Base-by-base conservation (phyloP, 139 green algal genomes). In the Parachlorella kessleri region DNA sequence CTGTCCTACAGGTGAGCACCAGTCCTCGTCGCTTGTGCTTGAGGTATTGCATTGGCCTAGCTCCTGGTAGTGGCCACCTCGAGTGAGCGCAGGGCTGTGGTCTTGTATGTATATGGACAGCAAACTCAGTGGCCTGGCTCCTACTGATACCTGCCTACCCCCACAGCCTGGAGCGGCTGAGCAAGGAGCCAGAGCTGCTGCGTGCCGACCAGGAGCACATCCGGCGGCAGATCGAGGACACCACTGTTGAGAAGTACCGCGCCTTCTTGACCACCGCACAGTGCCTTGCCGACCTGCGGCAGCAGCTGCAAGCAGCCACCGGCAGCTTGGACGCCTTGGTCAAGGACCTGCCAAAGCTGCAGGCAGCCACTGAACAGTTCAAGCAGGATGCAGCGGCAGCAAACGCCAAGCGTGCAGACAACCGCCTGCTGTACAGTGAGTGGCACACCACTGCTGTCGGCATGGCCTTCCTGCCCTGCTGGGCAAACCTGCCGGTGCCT, bases 101-200 rank as follows among this genome's bases (percentile, higher is more conserved):
- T n/a, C n/a, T n/a, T n/a, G n/a, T n/a, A n/a, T n/a, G n/a, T n/a
- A n/a, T n/a, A n/a, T n/a, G n/a, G n/a, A n/a, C n/a, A n/a, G n/a
- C n/a, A n/a, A n/a, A n/a, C n/a, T n/a, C n/a, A n/a, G n/a, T n/a
- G n/a, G n/a, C n/a, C n/a, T n/a, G n/a, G n/a, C n/a, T n/a, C n/a
- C n/a, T n/a, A n/a, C n/a, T n/a, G n/a, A n/a, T n/a, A n/a, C n/a
- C n/a, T 73, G 37, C n/a, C 32, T 21, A 36, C 35, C 67, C 32
- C 36, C 68, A 81, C 86, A 92, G 87, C 85, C 53, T 98, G 41
- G 95, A 98, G 28, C 86, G 94, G 9, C 77, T 99, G 23, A 87
- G 88, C 63, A 97, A 97, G 81, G 95, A 99, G 80, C 96, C 96
- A 0, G 93, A 97, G 73, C 82, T 98, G n/a, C 87, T 99, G 63